Percentiles rank a stretch among this genome's conserved stretches.
Conservation (phyloP, 1,139 yeast species). For the Magnusiomyces magnusii region DNA sequence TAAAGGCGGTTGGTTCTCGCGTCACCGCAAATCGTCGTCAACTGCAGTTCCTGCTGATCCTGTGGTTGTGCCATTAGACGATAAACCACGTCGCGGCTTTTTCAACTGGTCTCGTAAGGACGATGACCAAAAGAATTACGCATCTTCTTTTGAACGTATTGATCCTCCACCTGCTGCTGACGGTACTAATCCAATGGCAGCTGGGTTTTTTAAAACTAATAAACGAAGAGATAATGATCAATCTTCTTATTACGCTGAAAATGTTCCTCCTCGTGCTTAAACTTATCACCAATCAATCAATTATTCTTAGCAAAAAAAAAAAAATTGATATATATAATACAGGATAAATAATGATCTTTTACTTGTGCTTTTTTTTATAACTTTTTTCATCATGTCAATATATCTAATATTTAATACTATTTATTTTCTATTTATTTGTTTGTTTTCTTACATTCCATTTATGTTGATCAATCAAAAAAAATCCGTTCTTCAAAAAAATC, state of each 20-base stretch:
- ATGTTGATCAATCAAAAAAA: no score
- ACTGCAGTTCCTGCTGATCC: neutral
- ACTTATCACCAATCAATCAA: no score
- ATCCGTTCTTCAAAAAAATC: no score
- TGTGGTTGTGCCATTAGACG: neutral
- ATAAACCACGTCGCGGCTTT: conserved; percentile 9
- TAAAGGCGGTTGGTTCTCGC: neutral
- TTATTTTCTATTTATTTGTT: neutral
- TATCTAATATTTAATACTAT: neutral
- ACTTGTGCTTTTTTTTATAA: neutral
- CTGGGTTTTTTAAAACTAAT: neutral
- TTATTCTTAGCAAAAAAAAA: no score
- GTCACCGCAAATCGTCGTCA: neutral
- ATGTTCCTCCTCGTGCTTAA: neutral
- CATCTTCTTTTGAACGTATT: conserved; percentile 14
- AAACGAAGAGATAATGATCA: neutral
- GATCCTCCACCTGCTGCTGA: neutral
- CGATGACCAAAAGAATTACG: conserved; percentile 6
- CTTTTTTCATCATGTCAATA: neutral
- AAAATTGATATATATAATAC: no score
- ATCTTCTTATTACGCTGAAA: conserved; percentile 2
- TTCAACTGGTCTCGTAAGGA: conserved; percentile 8
- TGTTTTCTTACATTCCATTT: neutral
- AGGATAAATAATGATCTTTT: neutral
- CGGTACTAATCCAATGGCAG: neutral